Evolutionary conservation across 2,329 filamentous ascomycete genomes (phyloP).

Genomic region (Lojkania enalia): DNA sequence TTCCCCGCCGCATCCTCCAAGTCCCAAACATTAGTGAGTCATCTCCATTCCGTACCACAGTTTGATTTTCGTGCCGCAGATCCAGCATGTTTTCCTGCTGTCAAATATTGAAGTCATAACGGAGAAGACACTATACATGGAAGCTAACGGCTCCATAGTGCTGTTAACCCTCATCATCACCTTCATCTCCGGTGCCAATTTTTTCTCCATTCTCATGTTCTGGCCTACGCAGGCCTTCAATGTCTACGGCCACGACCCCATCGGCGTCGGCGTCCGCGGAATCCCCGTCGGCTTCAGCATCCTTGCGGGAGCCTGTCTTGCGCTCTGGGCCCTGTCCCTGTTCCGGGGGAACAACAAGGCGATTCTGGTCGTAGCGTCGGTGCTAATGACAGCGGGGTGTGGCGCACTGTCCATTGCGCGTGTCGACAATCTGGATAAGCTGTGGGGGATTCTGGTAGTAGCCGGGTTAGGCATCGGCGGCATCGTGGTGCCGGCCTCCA

Average conservation of each 20-base stretch:
- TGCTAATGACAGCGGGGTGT: slow-evolving; percentile 69
- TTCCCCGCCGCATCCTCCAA: slow-evolving; percentile 40
- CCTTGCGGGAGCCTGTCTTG: slow-evolving; percentile 63
- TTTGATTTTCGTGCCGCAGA: no score
- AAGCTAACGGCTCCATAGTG: no score
- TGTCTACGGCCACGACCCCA: slow-evolving; percentile 57
- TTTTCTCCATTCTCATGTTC: slow-evolving; percentile 39
- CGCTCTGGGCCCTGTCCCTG: slow-evolving; percentile 60
- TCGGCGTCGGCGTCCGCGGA: slow-evolving; percentile 65
- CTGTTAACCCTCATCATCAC: slow-evolving; percentile 35
- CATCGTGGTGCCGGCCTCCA: slow-evolving; percentile 68
- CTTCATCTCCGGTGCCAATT: slow-evolving; percentile 38
- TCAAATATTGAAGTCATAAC: no score
- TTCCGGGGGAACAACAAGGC: slow-evolving; percentile 63
- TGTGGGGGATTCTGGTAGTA: slow-evolving; percentile 62
- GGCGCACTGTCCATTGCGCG: slow-evolving; percentile 58
- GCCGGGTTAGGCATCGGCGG: slow-evolving; percentile 68
- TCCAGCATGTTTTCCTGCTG: no score
- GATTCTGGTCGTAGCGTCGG: slow-evolving; percentile 61
- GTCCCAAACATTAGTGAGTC: slow-evolving; percentile 31
- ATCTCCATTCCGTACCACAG: no score
- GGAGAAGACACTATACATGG: no score
- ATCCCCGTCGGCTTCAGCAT: slow-evolving; percentile 67
- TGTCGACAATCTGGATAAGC: slow-evolving; percentile 56
- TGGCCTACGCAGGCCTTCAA: slow-evolving; percentile 40